Percentiles rank a stretch among this genome's conserved stretches.
These are phyloP conservation scores for Salix purpurea DNA, from an alignment of 345 rosid genomes.

Conservation along the genomic window DNA sequence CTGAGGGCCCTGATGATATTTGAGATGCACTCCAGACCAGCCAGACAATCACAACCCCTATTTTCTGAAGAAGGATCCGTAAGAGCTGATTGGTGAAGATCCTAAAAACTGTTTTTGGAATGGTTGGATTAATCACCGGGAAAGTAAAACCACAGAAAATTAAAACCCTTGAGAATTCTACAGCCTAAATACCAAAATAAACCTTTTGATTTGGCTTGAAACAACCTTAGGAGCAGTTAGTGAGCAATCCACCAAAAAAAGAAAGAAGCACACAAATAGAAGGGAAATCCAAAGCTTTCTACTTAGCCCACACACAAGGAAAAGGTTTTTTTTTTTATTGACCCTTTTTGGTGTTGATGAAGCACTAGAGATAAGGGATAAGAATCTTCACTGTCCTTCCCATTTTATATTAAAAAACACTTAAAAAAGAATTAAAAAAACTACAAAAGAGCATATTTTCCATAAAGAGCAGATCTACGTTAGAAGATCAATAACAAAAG, in stretches of 20 bases:
- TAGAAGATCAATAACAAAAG: background rate
- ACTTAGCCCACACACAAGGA: background rate
- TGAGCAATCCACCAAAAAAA: constrained; percentile 2
- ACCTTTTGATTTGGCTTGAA: constrained; percentile 4
- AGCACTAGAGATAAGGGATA: constrained; percentile 1
- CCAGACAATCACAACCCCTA: constrained; percentile 52
- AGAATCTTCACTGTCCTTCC: constrained; percentile 11
- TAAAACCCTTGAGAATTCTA: background rate
- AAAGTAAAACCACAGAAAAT: too few relatives aligned
- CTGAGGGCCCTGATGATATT: constrained; percentile 96
- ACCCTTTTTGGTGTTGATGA: background rate
- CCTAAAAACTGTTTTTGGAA: background rate
- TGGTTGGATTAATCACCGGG: background rate
- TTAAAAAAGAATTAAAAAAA: background rate
- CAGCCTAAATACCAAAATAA: background rate
- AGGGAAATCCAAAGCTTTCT: background rate
- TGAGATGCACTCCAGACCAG: constrained; percentile 95
- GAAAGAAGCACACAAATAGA: background rate
- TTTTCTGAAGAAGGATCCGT: constrained; percentile 65
- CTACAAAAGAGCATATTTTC: constrained; percentile 4
- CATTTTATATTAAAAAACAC: constrained; percentile 1
- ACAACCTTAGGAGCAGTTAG: background rate
- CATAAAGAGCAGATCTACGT: constrained; percentile 14
- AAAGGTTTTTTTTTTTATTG: background rate
- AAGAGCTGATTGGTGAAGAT: constrained; percentile 12